Percentiles rank a stretch among this genome's conserved stretches.
Conservation (phyloP, 2,329 filamentous ascomycete species). For the Sporothrix brunneoviolacea region DNA sequence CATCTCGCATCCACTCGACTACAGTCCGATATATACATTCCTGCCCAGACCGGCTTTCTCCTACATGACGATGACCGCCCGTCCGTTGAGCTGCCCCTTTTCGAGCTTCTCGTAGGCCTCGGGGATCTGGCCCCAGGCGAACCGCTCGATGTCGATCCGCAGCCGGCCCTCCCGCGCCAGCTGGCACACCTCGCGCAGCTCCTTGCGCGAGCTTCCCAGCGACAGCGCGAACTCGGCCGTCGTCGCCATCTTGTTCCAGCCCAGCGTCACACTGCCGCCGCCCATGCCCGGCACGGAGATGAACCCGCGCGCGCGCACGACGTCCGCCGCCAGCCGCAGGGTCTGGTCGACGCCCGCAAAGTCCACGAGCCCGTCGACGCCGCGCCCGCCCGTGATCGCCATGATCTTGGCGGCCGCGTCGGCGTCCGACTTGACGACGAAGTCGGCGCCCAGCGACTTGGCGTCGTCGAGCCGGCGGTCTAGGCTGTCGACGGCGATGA, state of each 20-base stretch:
- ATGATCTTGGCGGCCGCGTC: not conserved
- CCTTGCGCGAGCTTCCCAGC: constrained; percentile 2
- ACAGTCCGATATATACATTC: no score
- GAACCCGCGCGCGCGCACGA: constrained; percentile 2
- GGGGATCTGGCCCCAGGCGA: constrained; percentile 3
- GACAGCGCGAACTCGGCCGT: constrained; percentile 4
- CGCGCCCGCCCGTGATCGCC: not conserved
- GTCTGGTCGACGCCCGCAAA: constrained; percentile 1
- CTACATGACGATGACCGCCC: not conserved
- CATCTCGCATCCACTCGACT: no score
- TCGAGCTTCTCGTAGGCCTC: constrained; percentile 6
- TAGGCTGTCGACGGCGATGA: constrained; percentile 5
- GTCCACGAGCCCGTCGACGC: not conserved
- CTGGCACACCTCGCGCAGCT: constrained; percentile 7
- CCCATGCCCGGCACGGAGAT: constrained; percentile 4
- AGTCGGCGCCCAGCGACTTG: constrained; percentile 4
- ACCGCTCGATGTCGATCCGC: constrained; percentile 5
- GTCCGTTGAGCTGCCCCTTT: constrained; percentile 1
- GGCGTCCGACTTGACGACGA: not conserved
- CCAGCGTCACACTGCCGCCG: constrained; percentile 5
- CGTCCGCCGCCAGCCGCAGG: constrained; percentile 3
- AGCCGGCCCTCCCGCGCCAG: constrained; percentile 4
- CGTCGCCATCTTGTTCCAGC: constrained; percentile 8
- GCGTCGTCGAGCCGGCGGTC: not conserved
- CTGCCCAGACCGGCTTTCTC: no score